Evolutionary conservation across 441 rosid species (phyloP), one percentile per base, ranked within the genome.

Genomic region (Daphne laureola): DNA sequence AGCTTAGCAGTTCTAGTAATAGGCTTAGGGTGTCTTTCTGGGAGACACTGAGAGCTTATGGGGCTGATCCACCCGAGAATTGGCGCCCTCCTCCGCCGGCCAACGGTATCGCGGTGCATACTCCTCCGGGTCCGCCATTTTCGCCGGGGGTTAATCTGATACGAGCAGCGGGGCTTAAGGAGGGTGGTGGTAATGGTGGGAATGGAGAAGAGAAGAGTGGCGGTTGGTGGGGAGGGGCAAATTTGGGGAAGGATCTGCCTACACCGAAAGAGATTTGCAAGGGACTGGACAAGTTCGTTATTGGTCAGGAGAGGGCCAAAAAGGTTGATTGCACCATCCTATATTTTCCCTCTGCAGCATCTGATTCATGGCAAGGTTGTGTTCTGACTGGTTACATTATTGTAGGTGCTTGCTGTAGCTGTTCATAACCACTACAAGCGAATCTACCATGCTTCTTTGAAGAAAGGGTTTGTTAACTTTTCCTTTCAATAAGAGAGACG

Each of bases 351-450:
- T 4, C 12, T 31, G 14, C 2, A 17, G 15, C 3, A 8, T 17
- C 12, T 51, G 21, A 35, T 42, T 49, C 42, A 7, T 54, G 43
- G 46, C 65, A 49, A 48, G 43, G 21, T 51, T 63, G 53, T 49
- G 45, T 36, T 53, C 50, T 17, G 21, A 63, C 56, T 27, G 50
- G 53, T 15, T 16, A 63, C 56, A 61, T 46, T 66, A 51, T 61
- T 69, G 44, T 80, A 88, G 98, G 95, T 92, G 61, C 88, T 92
- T 57, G 74, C 96, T 35, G 96, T 92, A 31, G 98, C 96, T 65
- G 96, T 92, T 51, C 82, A 92, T 63, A 92, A 92, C 57, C 98
- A 92, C 66, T 92, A 92, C 61, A 92, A 88, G 82, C 84, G 96
- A 78, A 79, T 92, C 65, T 75, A 74, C 63, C 68, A 79, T 65